Evolutionary conservation across 768 basidiomycete species (phyloP).

Genomic region (Tulasnella sp.): DNA sequence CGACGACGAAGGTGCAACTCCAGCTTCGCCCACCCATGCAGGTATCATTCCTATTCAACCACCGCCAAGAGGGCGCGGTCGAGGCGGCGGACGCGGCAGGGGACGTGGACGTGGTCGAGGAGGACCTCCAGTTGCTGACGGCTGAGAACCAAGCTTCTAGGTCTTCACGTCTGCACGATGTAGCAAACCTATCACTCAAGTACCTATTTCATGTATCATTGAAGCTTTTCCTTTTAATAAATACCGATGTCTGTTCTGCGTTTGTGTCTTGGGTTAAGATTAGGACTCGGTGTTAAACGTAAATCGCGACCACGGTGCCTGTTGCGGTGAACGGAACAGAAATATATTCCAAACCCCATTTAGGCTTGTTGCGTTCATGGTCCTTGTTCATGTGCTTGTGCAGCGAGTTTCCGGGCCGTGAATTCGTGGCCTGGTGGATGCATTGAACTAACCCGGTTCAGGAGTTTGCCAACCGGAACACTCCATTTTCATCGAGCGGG

Average conservation of each 20-base stretch:
- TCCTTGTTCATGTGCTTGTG: too few species aligned
- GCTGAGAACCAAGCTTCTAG: neutral
- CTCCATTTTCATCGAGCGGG: too few species aligned
- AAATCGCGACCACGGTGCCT: neutral
- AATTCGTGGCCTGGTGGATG: too few species aligned
- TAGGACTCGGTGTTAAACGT: neutral
- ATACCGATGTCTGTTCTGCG: neutral
- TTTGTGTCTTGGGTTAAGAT: neutral
- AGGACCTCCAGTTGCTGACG: neutral
- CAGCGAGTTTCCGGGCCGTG: too few species aligned
- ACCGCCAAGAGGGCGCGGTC: conserved; percentile 17
- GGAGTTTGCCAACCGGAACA: too few species aligned
- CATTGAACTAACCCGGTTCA: too few species aligned
- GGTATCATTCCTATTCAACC: conserved; percentile 14
- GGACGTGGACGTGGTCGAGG: conserved; percentile 31
- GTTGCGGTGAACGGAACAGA: too few species aligned
- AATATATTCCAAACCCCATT: too few species aligned
- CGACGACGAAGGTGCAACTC: conserved; percentile 23
- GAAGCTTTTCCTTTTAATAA: neutral
- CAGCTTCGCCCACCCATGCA: neutral
- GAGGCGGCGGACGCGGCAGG: conserved; percentile 24
- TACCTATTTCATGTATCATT: neutral
- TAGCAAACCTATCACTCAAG: neutral
- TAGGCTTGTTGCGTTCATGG: too few species aligned
- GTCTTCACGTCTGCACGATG: neutral